Evolutionary conservation across 2,329 filamentous ascomycete genomes (phyloP).

Genomic region (Diplodia sapinea): DNA sequence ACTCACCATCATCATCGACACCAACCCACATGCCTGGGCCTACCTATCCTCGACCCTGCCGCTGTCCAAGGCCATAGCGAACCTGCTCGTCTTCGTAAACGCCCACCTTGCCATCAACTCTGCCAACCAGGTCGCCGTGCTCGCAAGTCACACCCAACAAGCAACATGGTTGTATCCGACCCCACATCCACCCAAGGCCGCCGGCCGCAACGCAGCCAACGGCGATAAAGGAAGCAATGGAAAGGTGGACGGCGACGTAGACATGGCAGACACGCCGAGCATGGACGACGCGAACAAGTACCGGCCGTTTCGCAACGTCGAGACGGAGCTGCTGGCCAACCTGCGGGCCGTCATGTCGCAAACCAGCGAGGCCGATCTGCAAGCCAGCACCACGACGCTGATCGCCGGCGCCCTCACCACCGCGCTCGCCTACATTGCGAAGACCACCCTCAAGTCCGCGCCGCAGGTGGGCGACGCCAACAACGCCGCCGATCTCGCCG

Average conservation of each 20-base stretch:
- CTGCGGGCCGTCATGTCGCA: constrained; percentile 73
- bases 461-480: constrained; percentile 49
- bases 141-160: constrained; percentile 86
- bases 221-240: constrained; percentile 23
- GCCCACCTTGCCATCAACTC: constrained; percentile 94
- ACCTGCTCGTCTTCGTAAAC: constrained; percentile 95
- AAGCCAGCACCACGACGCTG: constrained; percentile 76
- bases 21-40: constrained; percentile 93
- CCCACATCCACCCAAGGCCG: constrained; percentile 38
- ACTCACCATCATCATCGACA: constrained; percentile 89
- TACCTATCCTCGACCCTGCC: constrained; percentile 75
- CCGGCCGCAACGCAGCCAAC: background rate
- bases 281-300: constrained; percentile 79
- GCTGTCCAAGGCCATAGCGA: constrained; percentile 81
- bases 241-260: constrained; percentile 18
- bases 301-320: constrained; percentile 86
- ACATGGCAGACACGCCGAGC: constrained; percentile 33
- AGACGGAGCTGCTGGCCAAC: constrained; percentile 77
- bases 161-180: constrained; percentile 89
- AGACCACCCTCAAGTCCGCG: constrained; percentile 65
- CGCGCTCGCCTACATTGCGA: constrained; percentile 89
- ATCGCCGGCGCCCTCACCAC: constrained; percentile 90
- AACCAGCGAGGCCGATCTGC: constrained; percentile 68
- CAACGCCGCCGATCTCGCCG: constrained; percentile 50
- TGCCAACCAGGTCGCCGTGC: constrained; percentile 87